Conservation (phyloP, 2,329 filamentous ascomycete species). For the Sporothrix globosa region DNA sequence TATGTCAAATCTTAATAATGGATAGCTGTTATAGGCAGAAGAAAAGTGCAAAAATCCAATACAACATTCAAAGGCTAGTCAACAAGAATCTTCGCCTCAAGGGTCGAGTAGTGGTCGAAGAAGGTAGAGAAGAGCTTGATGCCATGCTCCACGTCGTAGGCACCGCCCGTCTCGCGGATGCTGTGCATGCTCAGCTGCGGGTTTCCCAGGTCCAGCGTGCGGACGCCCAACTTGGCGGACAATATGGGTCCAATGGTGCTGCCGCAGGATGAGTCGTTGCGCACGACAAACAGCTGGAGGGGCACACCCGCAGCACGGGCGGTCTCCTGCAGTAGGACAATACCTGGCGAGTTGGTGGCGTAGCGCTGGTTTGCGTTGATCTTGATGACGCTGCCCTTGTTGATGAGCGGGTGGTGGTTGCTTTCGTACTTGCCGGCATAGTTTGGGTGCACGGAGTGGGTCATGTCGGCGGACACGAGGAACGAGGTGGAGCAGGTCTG, state of each 20-base stretch:
- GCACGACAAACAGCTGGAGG: slow-evolving; percentile 91
- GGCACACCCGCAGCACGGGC: slow-evolving; percentile 76
- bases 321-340: slow-evolving; percentile 87
- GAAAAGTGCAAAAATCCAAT: no score
- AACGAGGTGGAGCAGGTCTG: slow-evolving; percentile 90
- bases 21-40: neutral
- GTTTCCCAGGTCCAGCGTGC: slow-evolving; percentile 91
- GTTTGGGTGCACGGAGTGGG: slow-evolving; percentile 94
- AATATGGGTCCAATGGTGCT: slow-evolving; percentile 98
- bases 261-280: slow-evolving; percentile 92
- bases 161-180: slow-evolving; percentile 89
- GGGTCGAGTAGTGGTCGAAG: slow-evolving; percentile 77
- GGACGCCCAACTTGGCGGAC: slow-evolving; percentile 78
- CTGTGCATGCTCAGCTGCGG: slow-evolving; percentile 96
- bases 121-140: slow-evolving; percentile 87
- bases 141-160: slow-evolving; percentile 83
- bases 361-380: slow-evolving; percentile 98
- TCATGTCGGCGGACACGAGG: slow-evolving; percentile 96
- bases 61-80: slow-evolving; percentile 56
- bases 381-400: slow-evolving; percentile 95
- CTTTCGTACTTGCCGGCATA: slow-evolving; percentile 89
- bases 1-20: neutral
- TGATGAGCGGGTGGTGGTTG: slow-evolving; percentile 91
- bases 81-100: slow-evolving; percentile 82
- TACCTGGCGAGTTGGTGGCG: slow-evolving; percentile 93